Conservation (phyloP, 805 yeast species). For the Ogataea trehaloabstinens region DNA sequence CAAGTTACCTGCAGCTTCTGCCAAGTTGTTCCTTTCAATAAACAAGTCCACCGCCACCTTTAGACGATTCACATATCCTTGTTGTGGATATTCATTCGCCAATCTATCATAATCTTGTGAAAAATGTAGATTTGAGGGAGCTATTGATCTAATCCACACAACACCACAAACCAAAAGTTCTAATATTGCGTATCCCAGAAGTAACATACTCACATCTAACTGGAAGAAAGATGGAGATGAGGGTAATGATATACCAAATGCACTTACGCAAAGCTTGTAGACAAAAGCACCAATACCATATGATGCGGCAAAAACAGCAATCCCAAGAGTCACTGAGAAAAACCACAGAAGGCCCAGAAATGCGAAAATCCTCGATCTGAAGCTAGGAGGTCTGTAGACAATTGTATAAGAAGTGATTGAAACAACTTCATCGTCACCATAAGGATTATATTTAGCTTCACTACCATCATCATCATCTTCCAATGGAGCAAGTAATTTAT, state of each 20-base stretch:
- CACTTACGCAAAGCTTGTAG: background rate
- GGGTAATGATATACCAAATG: background rate
- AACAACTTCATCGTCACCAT: conserved; percentile 34
- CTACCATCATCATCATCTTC: conserved; percentile 30
- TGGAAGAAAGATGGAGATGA: background rate
- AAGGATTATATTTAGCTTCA: conserved; percentile 29
- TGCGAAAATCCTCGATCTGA: conserved; percentile 54
- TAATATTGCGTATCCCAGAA: conserved; percentile 3
- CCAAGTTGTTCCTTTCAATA: background rate
- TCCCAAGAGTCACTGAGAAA: conserved; percentile 38
- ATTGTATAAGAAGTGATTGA: conserved; percentile 52
- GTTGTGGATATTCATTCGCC: background rate
- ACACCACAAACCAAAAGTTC: background rate
- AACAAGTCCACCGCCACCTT: background rate
- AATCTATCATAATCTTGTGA: background rate
- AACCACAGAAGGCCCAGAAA: conserved; percentile 46
- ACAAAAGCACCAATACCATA: conserved; percentile 4
- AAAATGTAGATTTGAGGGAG: too few species aligned
- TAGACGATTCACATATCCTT: background rate
- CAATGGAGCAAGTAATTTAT: conserved; percentile 49
- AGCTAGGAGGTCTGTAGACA: conserved; percentile 84
- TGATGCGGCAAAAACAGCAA: conserved; percentile 20
- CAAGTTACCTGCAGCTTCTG: background rate
- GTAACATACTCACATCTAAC: conserved; percentile 1
- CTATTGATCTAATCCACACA: background rate